phyloP scores from a whole-genome alignment of 306 rosid species.

The Urtica urens region DNA sequence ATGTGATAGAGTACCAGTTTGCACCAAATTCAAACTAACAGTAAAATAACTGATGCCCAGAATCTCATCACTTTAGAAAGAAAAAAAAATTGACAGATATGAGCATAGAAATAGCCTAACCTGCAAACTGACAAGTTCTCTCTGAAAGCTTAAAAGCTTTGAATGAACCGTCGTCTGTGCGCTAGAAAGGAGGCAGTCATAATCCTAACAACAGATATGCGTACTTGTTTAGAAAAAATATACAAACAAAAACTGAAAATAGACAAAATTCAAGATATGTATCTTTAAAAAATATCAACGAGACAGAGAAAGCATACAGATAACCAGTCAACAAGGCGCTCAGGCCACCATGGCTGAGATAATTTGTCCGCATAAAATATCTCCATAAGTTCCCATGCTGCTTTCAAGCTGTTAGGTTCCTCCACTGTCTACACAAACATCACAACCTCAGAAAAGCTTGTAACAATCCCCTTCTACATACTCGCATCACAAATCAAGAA shows the following conservation, averaged over 20 bases:
- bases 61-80: no score
- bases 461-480: background rate
- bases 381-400: conserved; percentile 93
- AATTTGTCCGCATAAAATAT: conserved; percentile 84
- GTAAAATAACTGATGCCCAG: no score
- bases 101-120: conserved; percentile 26
- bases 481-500: background rate
- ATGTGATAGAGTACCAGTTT: no score
- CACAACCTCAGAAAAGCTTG: conserved; percentile 7
- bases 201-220: conserved; percentile 46
- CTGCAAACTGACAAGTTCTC: conserved; percentile 59
- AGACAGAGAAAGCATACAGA: conserved; percentile 50
- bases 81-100: background rate
- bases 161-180: conserved; percentile 55
- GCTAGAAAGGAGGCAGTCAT: conserved; percentile 64
- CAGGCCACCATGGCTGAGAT: conserved; percentile 79
- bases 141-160: conserved; percentile 58
- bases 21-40: no score
- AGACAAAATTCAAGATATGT: background rate
- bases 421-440: conserved; percentile 43
- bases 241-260: background rate
- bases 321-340: conserved; percentile 93
- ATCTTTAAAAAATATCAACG: conserved; percentile 2
- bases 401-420: conserved; percentile 70
- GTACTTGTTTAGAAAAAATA: background rate